Evolutionary conservation across 1,284 basidiomycete species (phyloP).

Genomic region (Stygiomarasmius scandens): DNA sequence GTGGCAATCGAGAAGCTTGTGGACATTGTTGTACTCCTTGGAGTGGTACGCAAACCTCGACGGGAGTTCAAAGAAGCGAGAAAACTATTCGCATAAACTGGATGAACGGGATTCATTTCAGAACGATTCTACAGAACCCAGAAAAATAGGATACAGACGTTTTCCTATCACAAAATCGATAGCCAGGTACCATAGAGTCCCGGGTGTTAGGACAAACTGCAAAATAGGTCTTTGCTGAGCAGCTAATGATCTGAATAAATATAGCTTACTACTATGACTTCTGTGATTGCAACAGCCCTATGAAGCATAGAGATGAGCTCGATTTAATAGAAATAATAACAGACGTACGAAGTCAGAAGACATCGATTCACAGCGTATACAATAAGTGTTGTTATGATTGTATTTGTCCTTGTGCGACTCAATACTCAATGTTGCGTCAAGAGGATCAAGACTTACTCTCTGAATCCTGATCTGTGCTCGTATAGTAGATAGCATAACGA

Average conservation of each 20-base stretch:
- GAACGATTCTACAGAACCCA: no score
- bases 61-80: conserved; percentile 41
- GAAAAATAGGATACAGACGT: conserved; percentile 25
- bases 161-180: conserved; percentile 44
- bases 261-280: conserved; percentile 37
- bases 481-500: conserved; percentile 38
- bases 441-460: conserved; percentile 23
- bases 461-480: conserved; percentile 35
- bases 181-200: conserved; percentile 39
- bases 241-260: no score
- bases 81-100: conserved; percentile 43
- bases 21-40: background rate
- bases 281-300: conserved; percentile 35
- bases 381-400: conserved; percentile 35
- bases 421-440: no score
- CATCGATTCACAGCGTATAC: conserved; percentile 44
- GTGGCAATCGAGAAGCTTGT: conserved; percentile 42
- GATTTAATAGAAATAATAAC: background rate
- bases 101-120: no score
- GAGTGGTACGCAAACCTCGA: conserved; percentile 18
- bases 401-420: no score
- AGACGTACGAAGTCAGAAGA: conserved; percentile 37
- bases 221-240: no score
- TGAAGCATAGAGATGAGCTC: background rate
- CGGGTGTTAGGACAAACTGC: conserved; percentile 35